Evolutionary conservation across 495 filamentous ascomycete species (phyloP), one percentile per base, ranked within the genome.

Genomic region (Aspergillus wentii): DNA sequence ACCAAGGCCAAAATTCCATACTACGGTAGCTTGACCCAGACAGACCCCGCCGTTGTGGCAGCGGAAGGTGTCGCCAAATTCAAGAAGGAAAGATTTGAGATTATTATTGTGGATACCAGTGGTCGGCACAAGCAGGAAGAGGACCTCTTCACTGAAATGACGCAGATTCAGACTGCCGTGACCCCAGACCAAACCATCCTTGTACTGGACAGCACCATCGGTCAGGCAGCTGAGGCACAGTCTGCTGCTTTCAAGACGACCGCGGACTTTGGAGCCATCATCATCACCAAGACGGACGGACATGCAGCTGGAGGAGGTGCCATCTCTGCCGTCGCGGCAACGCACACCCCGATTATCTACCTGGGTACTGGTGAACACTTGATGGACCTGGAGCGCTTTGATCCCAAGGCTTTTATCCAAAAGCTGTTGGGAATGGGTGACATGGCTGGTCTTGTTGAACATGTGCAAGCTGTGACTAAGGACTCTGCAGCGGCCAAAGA

Each of bases 1-100:
- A 96, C 88, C 31, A 97, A 96, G 62, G 92, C 94, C 8, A 95
- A 95, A 72, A 97, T 99, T 23, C 94, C 92, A 6, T 99, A 99
- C 73, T 97, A 92, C 56, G 92, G 92, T 50, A 90, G 85, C 43
- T 66, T 97, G 33, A 97, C 91, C 0, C 88, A 97, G 58, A 96
- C 89, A 7, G 94, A 99, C 57, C 92, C 92, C 1, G 91, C 88
- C 4, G 79, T 88, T 17, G 94, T 99, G 14, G 88, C 94, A 1
- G 74, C 80, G 2, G 92, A 97, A 50, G 92, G 92, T 57, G 94
- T 99, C 9, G 89, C 94, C 21, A 94, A 95, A 63, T 99, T 99
- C 74, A 96, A 94, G 72, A 96, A 95, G 68, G 94, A 99, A 73
- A 73, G 81, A 3, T 99, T 97, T 57, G 92, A 99, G 64, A 81